These are phyloP conservation scores for Rhinocladiella mackenziei DNA, from an alignment of 2,329 filamentous ascomycete genomes.

Conservation along the genomic window DNA sequence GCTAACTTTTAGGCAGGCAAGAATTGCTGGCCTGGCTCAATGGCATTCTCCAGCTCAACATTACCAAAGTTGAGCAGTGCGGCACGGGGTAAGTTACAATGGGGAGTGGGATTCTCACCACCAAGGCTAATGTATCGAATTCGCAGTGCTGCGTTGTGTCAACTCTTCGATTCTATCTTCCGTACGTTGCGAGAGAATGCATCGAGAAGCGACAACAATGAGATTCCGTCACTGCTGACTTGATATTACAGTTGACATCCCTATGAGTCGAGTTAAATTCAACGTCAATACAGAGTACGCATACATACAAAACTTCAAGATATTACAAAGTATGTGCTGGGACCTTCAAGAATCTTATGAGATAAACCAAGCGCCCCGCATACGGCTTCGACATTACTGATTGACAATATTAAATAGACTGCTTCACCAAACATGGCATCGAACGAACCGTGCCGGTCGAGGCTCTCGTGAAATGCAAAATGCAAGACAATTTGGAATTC, in stretches of 20 bases:
- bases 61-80: constrained; percentile 98
- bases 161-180: constrained; percentile 98
- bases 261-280: constrained; percentile 96
- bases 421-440: constrained; percentile 79
- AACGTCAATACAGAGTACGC: constrained; percentile 96
- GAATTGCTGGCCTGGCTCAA: constrained; percentile 96
- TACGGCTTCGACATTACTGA: not conserved
- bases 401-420: constrained; percentile 47
- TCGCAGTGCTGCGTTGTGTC: constrained; percentile 69
- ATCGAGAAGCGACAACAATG: no score
- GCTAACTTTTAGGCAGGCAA: constrained; percentile 64
- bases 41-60: constrained; percentile 93
- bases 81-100: constrained; percentile 74
- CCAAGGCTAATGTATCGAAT: constrained; percentile 10
- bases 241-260: constrained; percentile 64
- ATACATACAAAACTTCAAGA: constrained; percentile 97
- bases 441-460: constrained; percentile 89
- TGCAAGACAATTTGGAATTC: constrained; percentile 99
- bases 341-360: no score
- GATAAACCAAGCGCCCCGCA: no score
- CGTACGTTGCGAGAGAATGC: no score
- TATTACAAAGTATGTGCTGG: constrained; percentile 86
- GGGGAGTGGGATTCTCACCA: constrained; percentile 22
- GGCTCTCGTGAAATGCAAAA: constrained; percentile 92
- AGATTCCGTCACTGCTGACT: constrained; percentile 10